Conservation (phyloP, 2,329 filamentous ascomycete species). For the Malbranchea cinnamomea region DNA sequence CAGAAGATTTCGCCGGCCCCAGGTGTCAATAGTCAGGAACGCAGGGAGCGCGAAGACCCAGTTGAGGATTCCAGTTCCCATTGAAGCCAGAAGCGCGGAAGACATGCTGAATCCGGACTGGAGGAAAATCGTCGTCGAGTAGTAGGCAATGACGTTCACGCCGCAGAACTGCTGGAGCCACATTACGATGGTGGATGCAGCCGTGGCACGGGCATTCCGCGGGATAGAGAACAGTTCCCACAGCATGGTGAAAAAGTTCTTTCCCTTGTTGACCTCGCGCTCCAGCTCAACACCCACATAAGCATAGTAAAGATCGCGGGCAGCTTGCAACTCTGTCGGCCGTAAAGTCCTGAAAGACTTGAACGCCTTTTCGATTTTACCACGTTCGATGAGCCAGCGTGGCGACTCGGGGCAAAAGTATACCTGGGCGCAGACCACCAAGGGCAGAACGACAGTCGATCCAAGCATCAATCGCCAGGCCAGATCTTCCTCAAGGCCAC, state of each 20-base stretch:
- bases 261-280: conserved; percentile 34
- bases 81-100: conserved; percentile 41
- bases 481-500: conserved; percentile 31
- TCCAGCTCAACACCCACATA: conserved; percentile 48
- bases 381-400: conserved; percentile 37
- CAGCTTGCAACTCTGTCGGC: conserved; percentile 37
- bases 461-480: conserved; percentile 57
- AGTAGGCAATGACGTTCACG: conserved; percentile 46
- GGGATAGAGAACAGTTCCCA: conserved; percentile 46
- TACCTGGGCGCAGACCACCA: conserved; percentile 44
- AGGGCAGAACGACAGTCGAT: conserved; percentile 47
- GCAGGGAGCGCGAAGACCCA: conserved; percentile 51
- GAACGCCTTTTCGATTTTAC: conserved; percentile 32
- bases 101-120: conserved; percentile 38
- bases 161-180: conserved; percentile 44
- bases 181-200: conserved; percentile 48
- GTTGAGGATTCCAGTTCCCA: conserved; percentile 51
- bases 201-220: conserved; percentile 45
- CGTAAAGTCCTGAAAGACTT: conserved; percentile 34
- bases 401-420: conserved; percentile 48
- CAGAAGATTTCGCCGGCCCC: conserved; percentile 47
- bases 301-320: conserved; percentile 42
- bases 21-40: conserved; percentile 52
- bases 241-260: conserved; percentile 37
- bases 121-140: conserved; percentile 46